Conservation (phyloP, 2,329 filamentous ascomycete genomes). For the Aspergillus ruber region DNA sequence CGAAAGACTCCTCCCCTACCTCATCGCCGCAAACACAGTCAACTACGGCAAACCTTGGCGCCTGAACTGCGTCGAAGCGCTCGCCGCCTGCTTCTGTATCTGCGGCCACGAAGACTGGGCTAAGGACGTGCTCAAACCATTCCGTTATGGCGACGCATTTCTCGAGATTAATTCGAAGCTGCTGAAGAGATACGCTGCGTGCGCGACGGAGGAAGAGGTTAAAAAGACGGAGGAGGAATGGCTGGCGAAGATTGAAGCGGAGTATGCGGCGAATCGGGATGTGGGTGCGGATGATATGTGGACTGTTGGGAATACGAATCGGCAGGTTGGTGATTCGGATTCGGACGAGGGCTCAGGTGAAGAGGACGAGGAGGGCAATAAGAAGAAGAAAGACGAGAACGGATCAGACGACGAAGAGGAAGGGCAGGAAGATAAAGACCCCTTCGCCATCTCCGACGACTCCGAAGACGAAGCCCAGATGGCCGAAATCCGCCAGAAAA, state of each 20-base stretch:
- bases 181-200: conserved; percentile 77
- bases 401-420: conserved; percentile 36
- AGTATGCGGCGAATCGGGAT: conserved; percentile 73
- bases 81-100: conserved; percentile 88
- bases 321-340: conserved; percentile 41
- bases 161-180: conserved; percentile 82
- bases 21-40: conserved; percentile 92
- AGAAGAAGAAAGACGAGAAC: conserved; percentile 37
- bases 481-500: conserved; percentile 82
- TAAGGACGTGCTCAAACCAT: conserved; percentile 70
- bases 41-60: conserved; percentile 97
- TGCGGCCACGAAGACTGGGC: conserved; percentile 92
- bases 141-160: conserved; percentile 83
- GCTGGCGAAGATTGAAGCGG: conserved; percentile 82
- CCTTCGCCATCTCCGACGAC: conserved; percentile 71
- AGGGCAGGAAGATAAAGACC: conserved; percentile 52
- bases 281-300: conserved; percentile 63
- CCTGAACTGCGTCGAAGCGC: conserved; percentile 89
- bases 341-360: conserved; percentile 48
- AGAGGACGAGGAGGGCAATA: conserved; percentile 33
- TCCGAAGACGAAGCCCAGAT: conserved; percentile 81
- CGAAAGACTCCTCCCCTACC: conserved; percentile 82
- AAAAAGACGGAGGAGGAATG: conserved; percentile 81
- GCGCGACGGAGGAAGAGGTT: conserved; percentile 70
- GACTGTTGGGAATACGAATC: conserved; percentile 85